These are phyloP conservation scores for Cynara cardunculus DNA, from an alignment of 129 eudicot species.

Conservation along the genomic window DNA sequence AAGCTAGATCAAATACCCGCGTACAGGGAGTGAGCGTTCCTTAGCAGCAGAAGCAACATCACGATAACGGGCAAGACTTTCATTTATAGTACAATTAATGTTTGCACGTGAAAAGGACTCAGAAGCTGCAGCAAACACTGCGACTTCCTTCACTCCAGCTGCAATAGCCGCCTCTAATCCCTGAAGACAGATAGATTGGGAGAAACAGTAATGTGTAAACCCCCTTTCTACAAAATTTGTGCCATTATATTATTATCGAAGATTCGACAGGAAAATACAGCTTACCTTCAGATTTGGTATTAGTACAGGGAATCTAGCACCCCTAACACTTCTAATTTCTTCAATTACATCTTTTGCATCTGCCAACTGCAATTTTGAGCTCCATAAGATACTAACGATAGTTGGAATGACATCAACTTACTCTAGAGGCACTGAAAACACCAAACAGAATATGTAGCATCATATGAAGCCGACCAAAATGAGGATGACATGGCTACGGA, in stretches of 20 bases:
- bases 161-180: conserved; percentile 93
- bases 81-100: conserved; percentile 80
- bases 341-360: conserved; percentile 84
- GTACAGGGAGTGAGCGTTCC: conserved; percentile 61
- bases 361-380: conserved; percentile 55
- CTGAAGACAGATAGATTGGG: conserved; percentile 25
- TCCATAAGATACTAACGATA: background rate
- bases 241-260: background rate
- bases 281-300: conserved; percentile 88
- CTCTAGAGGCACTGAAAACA: background rate
- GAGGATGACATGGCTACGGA: too few species aligned
- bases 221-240: background rate
- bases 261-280: background rate
- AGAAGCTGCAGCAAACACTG: conserved; percentile 92
- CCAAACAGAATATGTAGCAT: background rate
- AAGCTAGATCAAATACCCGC: conserved; percentile 58
- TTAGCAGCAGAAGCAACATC: conserved; percentile 74
- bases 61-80: conserved; percentile 75
- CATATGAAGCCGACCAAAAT: too few species aligned
- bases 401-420: background rate
- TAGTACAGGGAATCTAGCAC: conserved; percentile 72
- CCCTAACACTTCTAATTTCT: conserved; percentile 46
- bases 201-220: background rate
- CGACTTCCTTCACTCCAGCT: conserved; percentile 95
- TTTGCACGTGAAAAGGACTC: conserved; percentile 89